Evolutionary conservation across 306 rosid genomes (phyloP), one percentile per base, ranked within the genome.

Genomic region (Cucurbita argyrosperma): DNA sequence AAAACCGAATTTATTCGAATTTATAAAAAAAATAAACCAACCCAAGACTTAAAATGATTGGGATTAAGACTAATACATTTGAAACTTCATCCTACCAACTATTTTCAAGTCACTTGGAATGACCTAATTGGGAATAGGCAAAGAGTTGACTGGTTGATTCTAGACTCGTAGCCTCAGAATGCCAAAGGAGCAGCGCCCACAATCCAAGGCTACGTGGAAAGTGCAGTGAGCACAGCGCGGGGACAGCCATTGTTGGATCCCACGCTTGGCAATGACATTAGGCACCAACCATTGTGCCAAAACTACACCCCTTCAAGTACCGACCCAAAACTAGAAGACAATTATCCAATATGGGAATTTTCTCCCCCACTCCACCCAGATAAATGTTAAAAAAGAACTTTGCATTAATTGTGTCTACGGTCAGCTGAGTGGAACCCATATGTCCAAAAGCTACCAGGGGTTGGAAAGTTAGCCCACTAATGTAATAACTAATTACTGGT

Each of bases 191-290:
- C 69, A 62, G 49, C 50, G 49, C 30, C 70, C n/a, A 30, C 70
- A 63, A 63, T 63, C 0, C 15, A 63, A 26, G 30, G 68, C 51
- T 8, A 15, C 30, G 14, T 40, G 71, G 58, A 26, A 68, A 68
- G 74, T 68, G 57, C 21, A 21, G 21, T 38, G 69, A 23, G 46
- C n/a, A 13, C 42, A 9, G 5, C 42, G 40, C 47, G 75, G 69
- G 76, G 83, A 78, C 85, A 81, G 71, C 76, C 85, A 61, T 79
- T 15, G 79, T 83, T 61, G 84, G 87, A 86, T 83, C 84, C 80
- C 80, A 83, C 77, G 80, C 87, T 67, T 63, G 47, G 74, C 51
- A 38, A 61, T 37, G 6, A 1, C 13, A 38, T 62, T 62, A 62
- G 50, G 72, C 72, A 11, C 38, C 66, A 67, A 75, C 56, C 15